Percentiles rank a stretch among this genome's conserved stretches.
Conservation (phyloP, 768 basidiomycete species). For the Lactarius trivialis region DNA sequence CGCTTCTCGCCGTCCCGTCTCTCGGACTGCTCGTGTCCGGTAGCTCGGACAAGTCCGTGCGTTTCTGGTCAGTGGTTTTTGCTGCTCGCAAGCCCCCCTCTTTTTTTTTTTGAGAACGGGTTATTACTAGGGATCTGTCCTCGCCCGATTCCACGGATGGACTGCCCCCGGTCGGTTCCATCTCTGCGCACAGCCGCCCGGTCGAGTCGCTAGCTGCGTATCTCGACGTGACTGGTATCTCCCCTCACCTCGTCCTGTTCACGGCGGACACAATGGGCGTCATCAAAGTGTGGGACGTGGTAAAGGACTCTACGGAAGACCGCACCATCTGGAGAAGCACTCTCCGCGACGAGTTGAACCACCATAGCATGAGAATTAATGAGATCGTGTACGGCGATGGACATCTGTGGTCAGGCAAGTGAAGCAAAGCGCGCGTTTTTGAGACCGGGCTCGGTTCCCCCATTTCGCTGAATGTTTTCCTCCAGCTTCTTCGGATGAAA, state of each 20-base stretch:
- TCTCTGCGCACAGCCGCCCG: constrained; percentile 84
- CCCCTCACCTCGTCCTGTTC: constrained; percentile 46
- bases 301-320: constrained; percentile 37
- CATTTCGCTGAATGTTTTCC: background rate
- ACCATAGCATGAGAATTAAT: constrained; percentile 82
- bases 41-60: constrained; percentile 82
- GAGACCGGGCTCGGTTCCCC: background rate
- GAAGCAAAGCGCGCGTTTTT: background rate
- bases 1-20: constrained; percentile 62
- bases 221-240: constrained; percentile 25
- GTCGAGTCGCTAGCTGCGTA: constrained; percentile 71
- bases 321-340: constrained; percentile 45
- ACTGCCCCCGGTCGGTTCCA: constrained; percentile 51
- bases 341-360: constrained; percentile 47
- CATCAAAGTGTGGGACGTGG: constrained; percentile 74
- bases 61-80: constrained; percentile 67
- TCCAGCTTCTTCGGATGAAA: constrained; percentile 85
- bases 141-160: constrained; percentile 35
- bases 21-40: constrained; percentile 71
- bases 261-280: constrained; percentile 92
- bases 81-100: background rate
- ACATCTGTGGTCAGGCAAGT: constrained; percentile 84
- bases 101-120: background rate
- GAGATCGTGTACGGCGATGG: constrained; percentile 60
- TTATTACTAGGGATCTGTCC: constrained; percentile 55